Evolutionary conservation across 345 rosid species (phyloP), one percentile per base, ranked within the genome.

Genomic region (Nasturtium officinale): DNA sequence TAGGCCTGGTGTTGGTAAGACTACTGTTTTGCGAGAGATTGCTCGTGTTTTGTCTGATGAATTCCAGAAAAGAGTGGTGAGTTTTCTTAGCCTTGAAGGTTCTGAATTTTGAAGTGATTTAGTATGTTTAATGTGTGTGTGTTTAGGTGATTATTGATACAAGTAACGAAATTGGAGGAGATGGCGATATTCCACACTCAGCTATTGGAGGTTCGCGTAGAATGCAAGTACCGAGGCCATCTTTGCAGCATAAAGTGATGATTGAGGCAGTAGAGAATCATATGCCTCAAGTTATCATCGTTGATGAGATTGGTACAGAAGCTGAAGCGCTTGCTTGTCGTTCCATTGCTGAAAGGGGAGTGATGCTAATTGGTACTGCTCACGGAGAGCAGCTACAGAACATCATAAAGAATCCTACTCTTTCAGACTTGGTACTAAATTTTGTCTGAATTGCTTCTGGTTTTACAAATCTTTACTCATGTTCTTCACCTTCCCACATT

Each of bases 1-100:
- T 35, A 85, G 90, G 78, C 89, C 90, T 5, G 90, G 94, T 37
- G 89, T 88, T 77, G 94, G 94, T 20, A 88, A 88, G 85, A 88
- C 90, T 18, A 88, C 90, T 48, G 82, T 85, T 29, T 70, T 86
- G 85, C 77, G 89, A 72, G 89, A 88, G 81, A 81, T 85, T 50
- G 88, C 90, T 48, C 87, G 82, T 70, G 87, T 86, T 56, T 80
- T 88, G 62, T 82, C 90, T 4, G 85, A 88, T 65, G 85, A 88
- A 65, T 84, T 86, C 67, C 80, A 74, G 38, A 88, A 84, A 73
- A 78, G 88, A 81, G 90, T 88, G 82, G 93, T 88, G 61, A 5
- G 80, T 76, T 42, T n/a, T 29, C 20, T 45, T 28, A 30, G 21
- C 26, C n/a, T 2, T 28, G 47, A 21, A 40, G 54, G 16, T 63